These are phyloP conservation scores for Glycine latifolia DNA, from an alignment of 306 rosid genomes.

Conservation along the genomic window DNA sequence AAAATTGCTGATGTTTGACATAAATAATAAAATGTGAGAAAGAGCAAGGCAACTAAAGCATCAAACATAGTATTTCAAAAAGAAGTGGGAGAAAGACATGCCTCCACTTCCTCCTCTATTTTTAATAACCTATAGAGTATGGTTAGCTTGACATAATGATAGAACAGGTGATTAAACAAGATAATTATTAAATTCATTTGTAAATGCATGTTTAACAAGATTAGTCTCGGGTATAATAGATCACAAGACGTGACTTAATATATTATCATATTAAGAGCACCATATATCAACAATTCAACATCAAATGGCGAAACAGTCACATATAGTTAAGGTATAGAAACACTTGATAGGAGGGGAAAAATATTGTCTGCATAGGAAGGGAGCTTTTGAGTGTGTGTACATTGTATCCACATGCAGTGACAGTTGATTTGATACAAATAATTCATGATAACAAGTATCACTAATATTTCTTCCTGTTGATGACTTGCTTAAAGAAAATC, in stretches of 20 bases:
- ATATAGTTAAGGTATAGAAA: background rate
- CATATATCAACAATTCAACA: background rate
- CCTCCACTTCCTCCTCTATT: constrained; percentile 31
- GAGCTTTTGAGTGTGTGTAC: background rate
- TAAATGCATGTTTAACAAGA: constrained; percentile 15
- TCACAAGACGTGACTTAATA: constrained; percentile 17
- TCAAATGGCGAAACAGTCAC: background rate
- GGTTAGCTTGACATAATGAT: constrained; percentile 31
- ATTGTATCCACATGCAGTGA: constrained; percentile 17
- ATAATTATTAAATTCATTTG: constrained; percentile 20
- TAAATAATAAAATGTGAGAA: background rate
- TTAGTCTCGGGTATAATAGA: constrained; percentile 1
- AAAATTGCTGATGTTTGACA: constrained; percentile 19
- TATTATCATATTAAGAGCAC: background rate
- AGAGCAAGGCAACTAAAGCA: background rate
- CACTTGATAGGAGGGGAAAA: background rate
- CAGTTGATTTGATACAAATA: background rate
- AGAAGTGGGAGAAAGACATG: constrained; percentile 37
- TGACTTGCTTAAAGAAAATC: constrained; percentile 9
- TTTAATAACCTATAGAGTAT: background rate
- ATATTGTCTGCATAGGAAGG: background rate
- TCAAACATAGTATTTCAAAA: constrained; percentile 23
- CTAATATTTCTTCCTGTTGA: constrained; percentile 12
- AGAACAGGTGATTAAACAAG: constrained; percentile 14
- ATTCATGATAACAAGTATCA: constrained; percentile 2